Conservation (phyloP, 805 yeast genomes). For the Helenozyma rhizophorensis region DNA sequence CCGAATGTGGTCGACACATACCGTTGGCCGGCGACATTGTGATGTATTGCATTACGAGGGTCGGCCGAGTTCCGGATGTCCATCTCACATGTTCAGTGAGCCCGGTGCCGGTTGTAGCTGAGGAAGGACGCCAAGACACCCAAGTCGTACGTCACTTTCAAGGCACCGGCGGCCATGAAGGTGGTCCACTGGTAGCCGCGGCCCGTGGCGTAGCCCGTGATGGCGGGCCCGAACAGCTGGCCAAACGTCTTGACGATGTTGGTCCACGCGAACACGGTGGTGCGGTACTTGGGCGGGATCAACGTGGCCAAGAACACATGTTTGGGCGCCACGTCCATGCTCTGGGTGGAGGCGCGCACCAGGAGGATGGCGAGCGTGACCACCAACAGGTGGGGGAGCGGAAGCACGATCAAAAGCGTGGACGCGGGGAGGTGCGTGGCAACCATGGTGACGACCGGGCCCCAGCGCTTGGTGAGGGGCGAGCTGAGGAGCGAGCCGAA, state of each 20-base stretch:
- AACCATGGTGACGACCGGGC: constrained; percentile 44
- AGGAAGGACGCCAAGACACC: constrained; percentile 32
- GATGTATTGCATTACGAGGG: too few relatives aligned
- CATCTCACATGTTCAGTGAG: constrained; percentile 1
- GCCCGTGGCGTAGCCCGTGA: constrained; percentile 38
- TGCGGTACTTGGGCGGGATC: constrained; percentile 36
- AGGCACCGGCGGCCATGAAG: constrained; percentile 37
- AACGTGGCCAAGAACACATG: constrained; percentile 43
- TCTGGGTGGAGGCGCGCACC: constrained; percentile 36
- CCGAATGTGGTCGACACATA: too few relatives aligned
- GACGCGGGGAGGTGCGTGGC: constrained; percentile 43
- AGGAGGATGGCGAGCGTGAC: constrained; percentile 29
- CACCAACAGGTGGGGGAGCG: constrained; percentile 31
- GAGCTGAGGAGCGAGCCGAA: constrained; percentile 40
- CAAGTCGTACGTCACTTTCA: constrained; percentile 37
- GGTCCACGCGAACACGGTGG: constrained; percentile 42
- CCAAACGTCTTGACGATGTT: constrained; percentile 42
- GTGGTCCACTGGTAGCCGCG: constrained; percentile 36
- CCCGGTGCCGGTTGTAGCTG: constrained; percentile 21
- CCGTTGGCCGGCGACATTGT: too few relatives aligned
- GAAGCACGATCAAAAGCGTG: constrained; percentile 32
- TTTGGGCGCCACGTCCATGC: constrained; percentile 48
- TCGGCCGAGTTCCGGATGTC: too few relatives aligned
- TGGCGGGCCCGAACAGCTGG: constrained; percentile 39
- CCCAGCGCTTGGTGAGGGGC: constrained; percentile 38